Percentiles rank a stretch among this genome's conserved stretches.
Conservation (phyloP, 2,329 filamentous ascomycete species). For the Chalaropsis thielavioides region DNA sequence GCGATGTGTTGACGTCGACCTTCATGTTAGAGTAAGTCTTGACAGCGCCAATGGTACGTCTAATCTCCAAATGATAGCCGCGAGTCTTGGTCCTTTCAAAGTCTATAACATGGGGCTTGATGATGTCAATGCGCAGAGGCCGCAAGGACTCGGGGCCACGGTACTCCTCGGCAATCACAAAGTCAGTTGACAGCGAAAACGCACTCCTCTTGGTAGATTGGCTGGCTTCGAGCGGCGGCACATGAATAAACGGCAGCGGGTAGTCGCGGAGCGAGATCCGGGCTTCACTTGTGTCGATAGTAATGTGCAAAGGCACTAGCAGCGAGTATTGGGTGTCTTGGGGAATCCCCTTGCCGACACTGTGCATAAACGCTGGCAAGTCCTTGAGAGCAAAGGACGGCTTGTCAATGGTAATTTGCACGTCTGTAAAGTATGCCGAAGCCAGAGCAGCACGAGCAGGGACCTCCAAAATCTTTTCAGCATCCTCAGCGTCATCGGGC, state of each 20-base stretch:
- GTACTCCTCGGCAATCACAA: conserved; percentile 91
- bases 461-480: conserved; percentile 72
- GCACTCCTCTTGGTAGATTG: conserved; percentile 71
- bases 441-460: conserved; percentile 74
- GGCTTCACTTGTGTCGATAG: conserved; percentile 80
- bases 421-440: conserved; percentile 64
- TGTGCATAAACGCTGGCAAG: conserved; percentile 69
- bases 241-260: conserved; percentile 78
- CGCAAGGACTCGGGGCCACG: conserved; percentile 66
- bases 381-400: conserved; percentile 77
- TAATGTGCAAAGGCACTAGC: conserved; percentile 76
- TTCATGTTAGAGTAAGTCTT: conserved; percentile 92
- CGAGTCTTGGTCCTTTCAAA: conserved; percentile 22
- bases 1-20: conserved; percentile 82
- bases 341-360: conserved; percentile 93
- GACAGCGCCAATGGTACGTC: conserved; percentile 81
- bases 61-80: conserved; percentile 71
- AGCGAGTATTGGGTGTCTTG: conserved; percentile 80
- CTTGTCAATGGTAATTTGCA: conserved; percentile 78
- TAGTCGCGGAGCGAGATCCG: conserved; percentile 83
- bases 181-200: conserved; percentile 73
- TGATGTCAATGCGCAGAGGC: conserved; percentile 67
- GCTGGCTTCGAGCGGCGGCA: conserved; percentile 64
- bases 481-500: conserved; percentile 67
- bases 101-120: conserved; percentile 41